Evolutionary conservation across 768 basidiomycete genomes (phyloP).

Genomic region (Rhodotorula babjevae): DNA sequence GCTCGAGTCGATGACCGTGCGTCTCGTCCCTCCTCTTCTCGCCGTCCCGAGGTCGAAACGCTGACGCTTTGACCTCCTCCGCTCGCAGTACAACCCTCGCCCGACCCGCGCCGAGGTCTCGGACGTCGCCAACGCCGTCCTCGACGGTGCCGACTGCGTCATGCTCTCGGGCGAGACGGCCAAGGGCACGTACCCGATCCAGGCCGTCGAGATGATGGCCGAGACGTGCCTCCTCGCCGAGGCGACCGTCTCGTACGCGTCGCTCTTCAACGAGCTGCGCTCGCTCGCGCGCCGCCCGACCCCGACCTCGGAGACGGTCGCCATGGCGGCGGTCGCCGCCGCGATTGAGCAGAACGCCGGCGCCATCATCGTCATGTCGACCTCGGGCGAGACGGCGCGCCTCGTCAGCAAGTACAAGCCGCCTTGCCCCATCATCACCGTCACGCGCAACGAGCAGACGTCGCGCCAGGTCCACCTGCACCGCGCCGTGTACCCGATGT

Average conservation of each 20-base stretch:
- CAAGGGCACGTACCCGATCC: slow-evolving; percentile 91
- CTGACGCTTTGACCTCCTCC: background rate
- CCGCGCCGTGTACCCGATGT: slow-evolving; percentile 96
- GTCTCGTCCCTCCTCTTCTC: slow-evolving; percentile 6
- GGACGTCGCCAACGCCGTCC: slow-evolving; percentile 97
- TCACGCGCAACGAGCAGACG: slow-evolving; percentile 93
- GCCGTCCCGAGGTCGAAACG: too few relatives aligned
- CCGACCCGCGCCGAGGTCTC: slow-evolving; percentile 98
- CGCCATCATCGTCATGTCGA: slow-evolving; percentile 92
- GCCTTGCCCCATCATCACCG: slow-evolving; percentile 71
- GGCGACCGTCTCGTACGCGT: slow-evolving; percentile 88
- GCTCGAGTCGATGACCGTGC: slow-evolving; percentile 62
- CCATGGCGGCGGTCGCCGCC: slow-evolving; percentile 91
- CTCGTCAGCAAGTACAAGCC: slow-evolving; percentile 96
- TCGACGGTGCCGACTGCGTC: slow-evolving; percentile 98
- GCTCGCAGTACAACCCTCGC: slow-evolving; percentile 72
- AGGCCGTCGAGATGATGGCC: slow-evolving; percentile 99
- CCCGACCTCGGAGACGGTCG: slow-evolving; percentile 89
- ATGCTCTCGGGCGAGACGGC: slow-evolving; percentile 99
- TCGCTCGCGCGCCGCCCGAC: slow-evolving; percentile 78
- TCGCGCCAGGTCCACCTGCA: slow-evolving; percentile 94
- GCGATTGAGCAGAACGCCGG: slow-evolving; percentile 90
- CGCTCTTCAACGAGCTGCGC: slow-evolving; percentile 74
- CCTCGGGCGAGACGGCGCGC: slow-evolving; percentile 84
- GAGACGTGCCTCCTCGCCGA: slow-evolving; percentile 98